phyloP scores from a whole-genome alignment of 805 yeast species.

The Vanderwaltozyma yarrowii region DNA sequence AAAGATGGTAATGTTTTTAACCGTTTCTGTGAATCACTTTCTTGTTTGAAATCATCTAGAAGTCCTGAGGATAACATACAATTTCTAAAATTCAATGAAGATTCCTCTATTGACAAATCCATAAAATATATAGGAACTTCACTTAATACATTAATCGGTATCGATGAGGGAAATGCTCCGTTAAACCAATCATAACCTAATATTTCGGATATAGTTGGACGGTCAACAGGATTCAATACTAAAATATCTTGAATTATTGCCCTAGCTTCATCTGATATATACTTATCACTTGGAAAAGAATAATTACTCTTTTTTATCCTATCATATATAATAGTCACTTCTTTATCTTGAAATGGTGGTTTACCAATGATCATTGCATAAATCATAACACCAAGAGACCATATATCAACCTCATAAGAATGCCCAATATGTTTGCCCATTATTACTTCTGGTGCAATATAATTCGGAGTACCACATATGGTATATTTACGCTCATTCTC shows the following conservation, averaged over 20 bases:
- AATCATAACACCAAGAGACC: conserved; percentile 97
- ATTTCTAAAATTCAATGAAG: conserved; percentile 54
- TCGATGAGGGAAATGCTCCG: conserved; percentile 75
- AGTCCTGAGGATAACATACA: conserved; percentile 22
- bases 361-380: conserved; percentile 87
- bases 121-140: conserved; percentile 54
- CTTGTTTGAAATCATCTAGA: background rate
- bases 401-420: conserved; percentile 87
- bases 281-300: conserved; percentile 60
- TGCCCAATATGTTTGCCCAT: conserved; percentile 85
- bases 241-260: conserved; percentile 62
- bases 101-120: conserved; percentile 47
- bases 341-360: conserved; percentile 97
- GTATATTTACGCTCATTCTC: conserved; percentile 74
- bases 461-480: conserved; percentile 97
- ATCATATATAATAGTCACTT: conserved; percentile 84
- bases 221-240: conserved; percentile 62
- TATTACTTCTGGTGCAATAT: conserved; percentile 95
- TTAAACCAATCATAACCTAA: conserved; percentile 79
- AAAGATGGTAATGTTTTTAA: background rate
- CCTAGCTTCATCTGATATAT: conserved; percentile 62
- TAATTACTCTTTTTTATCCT: conserved; percentile 79
- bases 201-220: conserved; percentile 75
- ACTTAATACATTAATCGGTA: conserved; percentile 34
- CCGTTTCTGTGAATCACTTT: background rate